Conservation (phyloP, 208 protist genomes). For the Leishmania tropica region DNA sequence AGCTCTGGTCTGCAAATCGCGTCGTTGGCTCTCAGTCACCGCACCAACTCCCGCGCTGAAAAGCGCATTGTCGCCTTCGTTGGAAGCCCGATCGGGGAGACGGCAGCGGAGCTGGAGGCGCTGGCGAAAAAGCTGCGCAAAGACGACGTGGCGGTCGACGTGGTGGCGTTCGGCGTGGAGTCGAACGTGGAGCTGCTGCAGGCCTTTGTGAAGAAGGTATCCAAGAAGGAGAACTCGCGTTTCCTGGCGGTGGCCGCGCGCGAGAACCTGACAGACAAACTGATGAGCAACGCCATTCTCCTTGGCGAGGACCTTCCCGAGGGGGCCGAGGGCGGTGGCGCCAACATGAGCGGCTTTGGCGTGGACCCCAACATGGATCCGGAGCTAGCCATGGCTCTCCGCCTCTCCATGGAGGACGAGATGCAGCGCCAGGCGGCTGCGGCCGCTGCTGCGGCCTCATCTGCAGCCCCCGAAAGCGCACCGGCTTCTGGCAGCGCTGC, state of each 20-base stretch:
- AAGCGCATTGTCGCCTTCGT: conserved; percentile 99
- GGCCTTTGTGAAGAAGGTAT: conserved; percentile 91
- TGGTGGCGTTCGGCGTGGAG: conserved; percentile 96
- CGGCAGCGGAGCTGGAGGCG: conserved; percentile 84
- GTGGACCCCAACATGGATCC: conserved; percentile 94
- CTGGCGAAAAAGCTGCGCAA: conserved; percentile 97
- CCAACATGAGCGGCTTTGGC: conserved; percentile 62
- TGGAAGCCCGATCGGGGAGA: conserved; percentile 94
- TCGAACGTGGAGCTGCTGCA: conserved; percentile 92
- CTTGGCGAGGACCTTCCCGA: conserved; percentile 45
- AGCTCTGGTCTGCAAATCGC: conserved; percentile 91
- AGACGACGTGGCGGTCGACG: conserved; percentile 97
- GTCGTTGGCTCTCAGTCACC: conserved; percentile 96
- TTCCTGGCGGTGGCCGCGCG: conserved; percentile 80
- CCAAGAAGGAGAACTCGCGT: conserved; percentile 83
- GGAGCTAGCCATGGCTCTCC: conserved; percentile 95
- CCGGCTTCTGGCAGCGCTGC: conserved; percentile 10
- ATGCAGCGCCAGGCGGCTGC: conserved; percentile 84
- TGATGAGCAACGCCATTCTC: conserved; percentile 93
- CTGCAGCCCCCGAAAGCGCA: conserved; percentile 20
- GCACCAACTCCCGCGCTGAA: conserved; percentile 94
- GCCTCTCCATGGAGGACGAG: conserved; percentile 95
- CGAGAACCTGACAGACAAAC: conserved; percentile 90
- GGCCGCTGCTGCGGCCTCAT: conserved; percentile 35
- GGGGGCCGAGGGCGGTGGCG: conserved; percentile 20